A percentile compares a stretch with the other conserved stretches of the same genome.
Evolutionary conservation across 441 rosid species (phyloP).

Genomic region (Corymbia calophylla): DNA sequence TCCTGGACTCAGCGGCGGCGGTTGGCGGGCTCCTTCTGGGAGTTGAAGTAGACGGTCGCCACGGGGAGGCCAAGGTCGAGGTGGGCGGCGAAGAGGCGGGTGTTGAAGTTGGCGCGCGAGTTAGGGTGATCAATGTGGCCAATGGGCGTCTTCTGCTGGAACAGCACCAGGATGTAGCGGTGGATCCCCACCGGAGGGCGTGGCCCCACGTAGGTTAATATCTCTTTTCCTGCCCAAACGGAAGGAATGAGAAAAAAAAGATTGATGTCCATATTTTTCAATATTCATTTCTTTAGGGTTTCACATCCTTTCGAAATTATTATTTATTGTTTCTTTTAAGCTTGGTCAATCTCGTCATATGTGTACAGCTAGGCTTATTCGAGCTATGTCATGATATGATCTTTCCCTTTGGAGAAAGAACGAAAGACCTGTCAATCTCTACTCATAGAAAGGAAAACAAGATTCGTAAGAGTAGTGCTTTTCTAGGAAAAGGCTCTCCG

Average conservation of each 20-base stretch:
- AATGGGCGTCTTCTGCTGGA: constrained; percentile 62
- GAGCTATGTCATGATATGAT: background rate
- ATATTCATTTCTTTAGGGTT: background rate
- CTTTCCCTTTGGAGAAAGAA: background rate
- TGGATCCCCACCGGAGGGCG: constrained; percentile 86
- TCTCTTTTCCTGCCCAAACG: constrained; percentile 50
- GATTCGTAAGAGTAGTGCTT: background rate
- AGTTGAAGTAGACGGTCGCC: constrained; percentile 70
- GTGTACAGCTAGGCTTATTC: background rate
- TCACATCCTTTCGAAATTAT: background rate
- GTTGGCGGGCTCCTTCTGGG: constrained; percentile 77
- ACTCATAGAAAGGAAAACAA: background rate
- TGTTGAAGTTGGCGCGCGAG: constrained; percentile 60
- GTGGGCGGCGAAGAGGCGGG: constrained; percentile 53
- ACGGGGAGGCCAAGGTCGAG: constrained; percentile 71
- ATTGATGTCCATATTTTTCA: background rate
- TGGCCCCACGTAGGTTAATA: constrained; percentile 59
- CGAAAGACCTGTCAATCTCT: background rate
- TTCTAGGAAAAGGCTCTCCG: background rate
- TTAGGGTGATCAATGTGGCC: constrained; percentile 50
- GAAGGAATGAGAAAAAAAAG: background rate
- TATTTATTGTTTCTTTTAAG: background rate
- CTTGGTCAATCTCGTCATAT: background rate
- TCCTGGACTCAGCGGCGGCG: constrained; percentile 42
- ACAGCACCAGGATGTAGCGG: constrained; percentile 69